Conservation (phyloP, 495 filamentous ascomycete species). For the Aspergillus diversus region DNA sequence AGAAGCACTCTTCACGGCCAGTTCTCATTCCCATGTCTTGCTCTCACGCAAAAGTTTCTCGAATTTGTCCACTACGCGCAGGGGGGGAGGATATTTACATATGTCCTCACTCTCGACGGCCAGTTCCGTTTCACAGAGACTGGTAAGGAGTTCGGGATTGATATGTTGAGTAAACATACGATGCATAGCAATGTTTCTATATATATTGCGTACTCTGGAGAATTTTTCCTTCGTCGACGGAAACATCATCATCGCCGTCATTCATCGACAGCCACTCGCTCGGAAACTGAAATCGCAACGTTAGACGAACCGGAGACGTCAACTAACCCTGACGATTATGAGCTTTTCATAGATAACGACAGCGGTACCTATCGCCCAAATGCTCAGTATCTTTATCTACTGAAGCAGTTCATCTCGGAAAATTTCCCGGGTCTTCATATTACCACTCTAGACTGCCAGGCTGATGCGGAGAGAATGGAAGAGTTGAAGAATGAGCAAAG, state of each 20-base stretch:
- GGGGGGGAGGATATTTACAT: conserved; percentile 86
- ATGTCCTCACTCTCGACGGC: conserved; percentile 85
- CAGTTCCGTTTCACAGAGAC: conserved; percentile 91
- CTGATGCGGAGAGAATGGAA: conserved; percentile 64
- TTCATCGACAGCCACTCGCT: conserved; percentile 24
- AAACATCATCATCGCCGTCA: conserved; percentile 43
- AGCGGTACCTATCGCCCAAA: conserved; percentile 91
- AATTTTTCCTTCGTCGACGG: conserved; percentile 86
- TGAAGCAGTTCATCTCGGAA: conserved; percentile 67
- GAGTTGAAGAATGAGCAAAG: conserved; percentile 66
- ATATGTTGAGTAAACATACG: conserved; percentile 88
- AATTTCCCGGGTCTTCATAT: conserved; percentile 78
- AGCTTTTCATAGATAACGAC: conserved; percentile 93
- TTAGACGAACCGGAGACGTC: conserved; percentile 40
- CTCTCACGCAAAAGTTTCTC: conserved; percentile 76
- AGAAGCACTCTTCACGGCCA: conserved; percentile 68
- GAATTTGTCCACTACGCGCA: conserved; percentile 85
- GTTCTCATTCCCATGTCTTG: conserved; percentile 58
- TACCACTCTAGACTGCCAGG: conserved; percentile 66
- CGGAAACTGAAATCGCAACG: conserved; percentile 33
- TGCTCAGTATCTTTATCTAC: conserved; percentile 66
- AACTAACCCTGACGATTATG: conserved; percentile 69
- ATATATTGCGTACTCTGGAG: conserved; percentile 88
- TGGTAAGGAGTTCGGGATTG: conserved; percentile 91
- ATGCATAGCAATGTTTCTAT: conserved; percentile 91